Base-by-base conservation (phyloP, 2,329 filamentous ascomycete genomes). In the Cladosporium sp. region DNA sequence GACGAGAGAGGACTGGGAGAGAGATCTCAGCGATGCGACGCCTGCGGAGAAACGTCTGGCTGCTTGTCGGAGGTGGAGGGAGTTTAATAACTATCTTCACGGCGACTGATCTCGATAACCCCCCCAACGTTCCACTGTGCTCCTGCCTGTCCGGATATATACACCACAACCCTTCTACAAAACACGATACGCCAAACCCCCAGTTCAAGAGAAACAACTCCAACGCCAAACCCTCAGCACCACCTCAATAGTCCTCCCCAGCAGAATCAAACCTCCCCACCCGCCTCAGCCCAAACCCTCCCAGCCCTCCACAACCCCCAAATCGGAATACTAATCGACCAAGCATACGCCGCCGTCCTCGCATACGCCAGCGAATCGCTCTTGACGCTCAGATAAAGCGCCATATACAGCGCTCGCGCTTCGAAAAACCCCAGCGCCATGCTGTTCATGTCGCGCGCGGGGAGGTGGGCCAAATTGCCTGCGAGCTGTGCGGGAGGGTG, bases 311-410 rank as follows among this genome's bases (percentile, higher is more conserved):
- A 58, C 2, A 63, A 43, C n/a, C 47, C 49, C 38, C 59, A 44
- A 2, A 63, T 50, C 12, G 60, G 60, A 36, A 63, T 56, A 4
- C 48, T 51, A 37, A 63, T 61, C 29, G 53, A 56, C 59, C 60
- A 63, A 5, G 54, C 52, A 53, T 61, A 61, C 3, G 54, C 55
- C 4, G 52, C 58, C 4, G 60, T 63, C 7, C 59, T 38, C 6
- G 56, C 56, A 50, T 58, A 56, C 18, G 60, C 59, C 52, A 59
- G 27, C 19, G 50, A 43, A 29, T 62, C 57, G 22, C 47, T 56
- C 51, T 55, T 58, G 15, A 62, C 53, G 4, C 39, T 48, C 22
- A 58, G 42, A 45, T 61, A 62, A 37, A 58, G 42, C 24, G 53
- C 54, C 47, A 56, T 57, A 38, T 62, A 62, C 22, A 61, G 30